Conservation (phyloP, 2,329 filamentous ascomycete species). For the Trichoderma afroharzianum region DNA sequence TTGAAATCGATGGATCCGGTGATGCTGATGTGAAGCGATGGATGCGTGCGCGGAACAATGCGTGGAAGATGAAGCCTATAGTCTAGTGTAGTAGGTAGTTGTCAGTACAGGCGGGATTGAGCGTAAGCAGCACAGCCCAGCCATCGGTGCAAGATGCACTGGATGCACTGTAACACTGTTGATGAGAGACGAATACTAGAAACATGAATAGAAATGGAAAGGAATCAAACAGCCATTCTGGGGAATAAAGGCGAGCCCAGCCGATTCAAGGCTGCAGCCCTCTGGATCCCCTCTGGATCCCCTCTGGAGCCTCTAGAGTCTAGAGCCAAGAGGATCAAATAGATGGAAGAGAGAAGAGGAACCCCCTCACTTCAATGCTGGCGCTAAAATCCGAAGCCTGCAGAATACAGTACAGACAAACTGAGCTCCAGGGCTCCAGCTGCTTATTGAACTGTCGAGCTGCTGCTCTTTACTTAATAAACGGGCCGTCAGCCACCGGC, state of each 20-base stretch:
- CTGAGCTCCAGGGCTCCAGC: not conserved
- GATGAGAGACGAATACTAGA: not conserved
- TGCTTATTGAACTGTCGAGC: not conserved
- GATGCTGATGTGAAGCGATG: not conserved
- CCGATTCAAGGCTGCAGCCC: not conserved
- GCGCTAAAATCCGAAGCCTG: not conserved
- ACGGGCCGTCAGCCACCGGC: constrained; percentile 12
- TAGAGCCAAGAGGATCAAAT: not conserved
- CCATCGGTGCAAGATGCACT: not conserved
- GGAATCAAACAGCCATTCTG: no score
- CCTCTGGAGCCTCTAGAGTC: not conserved
- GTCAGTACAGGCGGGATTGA: not conserved
- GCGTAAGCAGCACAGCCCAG: no score
- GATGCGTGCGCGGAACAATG: not conserved
- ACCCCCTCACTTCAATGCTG: not conserved
- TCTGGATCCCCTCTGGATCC: no score
- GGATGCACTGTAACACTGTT: not conserved
- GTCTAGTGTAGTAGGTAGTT: not conserved
- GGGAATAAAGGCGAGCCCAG: not conserved
- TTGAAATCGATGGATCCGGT: not conserved
- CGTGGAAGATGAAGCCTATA: not conserved
- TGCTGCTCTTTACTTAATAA: not conserved
- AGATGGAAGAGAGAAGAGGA: not conserved
- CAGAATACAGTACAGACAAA: not conserved
- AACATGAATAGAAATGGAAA: no score